phyloP scores from a whole-genome alignment of 257 asterid species.

The Dorcoceras hygrometricum region DNA sequence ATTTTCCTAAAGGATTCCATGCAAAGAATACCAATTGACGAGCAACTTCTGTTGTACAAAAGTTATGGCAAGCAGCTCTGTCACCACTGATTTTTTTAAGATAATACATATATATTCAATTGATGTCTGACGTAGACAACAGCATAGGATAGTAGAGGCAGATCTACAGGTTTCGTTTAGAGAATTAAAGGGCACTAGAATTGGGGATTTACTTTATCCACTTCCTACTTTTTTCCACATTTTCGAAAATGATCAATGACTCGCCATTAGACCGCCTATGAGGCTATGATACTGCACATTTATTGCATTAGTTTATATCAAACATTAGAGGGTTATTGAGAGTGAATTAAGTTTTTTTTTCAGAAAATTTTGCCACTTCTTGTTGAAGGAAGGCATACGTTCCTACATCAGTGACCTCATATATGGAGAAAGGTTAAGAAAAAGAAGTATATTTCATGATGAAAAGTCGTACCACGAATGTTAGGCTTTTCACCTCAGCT shows the following conservation, averaged over 20 bases:
- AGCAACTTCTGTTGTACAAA: neutral
- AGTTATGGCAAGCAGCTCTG: neutral
- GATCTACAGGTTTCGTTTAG: neutral
- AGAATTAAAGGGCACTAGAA: neutral
- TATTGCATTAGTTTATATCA: too few relatives aligned
- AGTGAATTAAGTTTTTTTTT: too few relatives aligned
- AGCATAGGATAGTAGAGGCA: neutral
- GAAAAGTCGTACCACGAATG: conserved; percentile 36
- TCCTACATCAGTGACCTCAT: neutral
- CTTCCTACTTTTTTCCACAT: neutral
- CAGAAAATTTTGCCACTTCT: neutral
- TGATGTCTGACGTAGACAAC: neutral
- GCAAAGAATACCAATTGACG: neutral
- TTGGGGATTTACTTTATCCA: neutral
- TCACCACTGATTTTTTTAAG: too few relatives aligned
- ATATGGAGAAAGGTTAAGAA: neutral
- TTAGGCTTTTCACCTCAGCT: conserved; percentile 32
- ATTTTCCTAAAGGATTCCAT: too few relatives aligned
- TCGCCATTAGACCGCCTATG: too few relatives aligned
- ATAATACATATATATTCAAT: too few relatives aligned
- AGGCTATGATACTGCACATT: too few relatives aligned
- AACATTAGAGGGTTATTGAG: too few relatives aligned
- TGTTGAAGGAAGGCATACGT: neutral
- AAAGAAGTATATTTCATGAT: neutral
- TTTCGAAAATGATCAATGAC: too few relatives aligned